Base-by-base conservation (phyloP, 2,329 filamentous ascomycete species). In the Davidsoniella neocaledoniae region DNA sequence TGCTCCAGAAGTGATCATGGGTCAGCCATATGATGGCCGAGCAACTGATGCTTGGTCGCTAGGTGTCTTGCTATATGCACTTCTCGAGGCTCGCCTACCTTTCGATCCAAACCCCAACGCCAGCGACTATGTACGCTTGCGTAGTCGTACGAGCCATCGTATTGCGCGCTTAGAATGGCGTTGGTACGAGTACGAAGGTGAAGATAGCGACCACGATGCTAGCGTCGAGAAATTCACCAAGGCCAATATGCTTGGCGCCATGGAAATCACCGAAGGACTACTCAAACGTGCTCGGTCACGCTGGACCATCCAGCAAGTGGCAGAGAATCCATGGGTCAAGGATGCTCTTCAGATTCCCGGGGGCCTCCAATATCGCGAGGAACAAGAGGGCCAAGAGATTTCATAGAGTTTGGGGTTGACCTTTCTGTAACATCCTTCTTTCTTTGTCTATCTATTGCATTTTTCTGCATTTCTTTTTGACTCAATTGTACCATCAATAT, bases 161-260 rank as follows among this genome's bases (percentile, higher is more conserved):
- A 96, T 98, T 54, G 91, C 91, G 2, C 74, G 91, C 36, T 85
- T 88, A 46, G 91, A 98, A 61, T 98, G 91, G 91, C 79, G 83
- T 44, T 98, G 91, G 91, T 79, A 86, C 54, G 78, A 83, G 53
- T 94, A 83, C 60, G 86, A 80, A 1, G 81, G 87, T 51, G 78
- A 82, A 9, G 84, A 93, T 50, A 87, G 86, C 36, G 86, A 94
- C 49, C 91, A 93, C 71, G 86, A 94, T 45, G 72, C 71, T 2
- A 70, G 76, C 56, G 66, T 68, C 54, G 70, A 62, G 57, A 79
- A 75, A 54, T 79, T 81, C 55, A 74, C 75, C 51, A 77, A 74
- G 5, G 70, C 68, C 46, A 81, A 75, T 1, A 73, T 93, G 48
- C 71, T 79, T 37, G 86, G 85, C 0, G 88, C 86, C 5, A 82